Evolutionary conservation across 1,139 yeast genomes (phyloP), one percentile per base, ranked within the genome.

Genomic region (Meyerozyma athensensis): DNA sequence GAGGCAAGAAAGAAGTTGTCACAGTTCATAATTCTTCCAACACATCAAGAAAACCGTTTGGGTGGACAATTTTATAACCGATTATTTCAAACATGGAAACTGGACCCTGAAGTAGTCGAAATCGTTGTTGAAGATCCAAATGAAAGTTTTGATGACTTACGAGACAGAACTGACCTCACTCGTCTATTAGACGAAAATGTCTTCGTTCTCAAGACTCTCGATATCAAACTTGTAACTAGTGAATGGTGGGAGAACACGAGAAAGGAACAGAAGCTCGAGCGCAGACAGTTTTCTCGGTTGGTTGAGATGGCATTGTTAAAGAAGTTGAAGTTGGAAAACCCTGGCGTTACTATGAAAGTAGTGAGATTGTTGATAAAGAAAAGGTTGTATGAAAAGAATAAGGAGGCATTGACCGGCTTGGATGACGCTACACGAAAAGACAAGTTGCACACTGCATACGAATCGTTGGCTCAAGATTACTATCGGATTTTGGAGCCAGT

Each of bases 121-220:
- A 72, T 92, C 30, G 89, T 92, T 0, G 90, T 94, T 7, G 98
- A 92, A 56, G 98, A 94, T 56, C 98, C 98, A 3, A 86, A 85
- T 53, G 97, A 90, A 56, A 79, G 80, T 32, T 92, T 92, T 61
- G 98, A 92, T 54, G 95, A 86, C 54, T 64, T 94, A 50, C 72
- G 98, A 44, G 97, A 92, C 57, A 67, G 92, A 23, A 74, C 81
- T 42, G 98, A 92, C 54, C 67, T 92, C 47, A 61, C 65, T 34
- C 63, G 85, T 45, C 61, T 89, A 26, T 26, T 38, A 9, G 35
- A 53, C 49, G 14, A 35, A 37, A 16, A 40, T 39, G 17, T 35
- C 19, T 41, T 61, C 7, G 56, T 58, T 42, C 46, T 59, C 35
- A 43, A 43, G 9, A 49, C 52, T 12, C 45, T 65, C 22, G 49